These are phyloP conservation scores for Prunus campanulata DNA, from an alignment of 306 rosid species.

Conservation along the genomic window DNA sequence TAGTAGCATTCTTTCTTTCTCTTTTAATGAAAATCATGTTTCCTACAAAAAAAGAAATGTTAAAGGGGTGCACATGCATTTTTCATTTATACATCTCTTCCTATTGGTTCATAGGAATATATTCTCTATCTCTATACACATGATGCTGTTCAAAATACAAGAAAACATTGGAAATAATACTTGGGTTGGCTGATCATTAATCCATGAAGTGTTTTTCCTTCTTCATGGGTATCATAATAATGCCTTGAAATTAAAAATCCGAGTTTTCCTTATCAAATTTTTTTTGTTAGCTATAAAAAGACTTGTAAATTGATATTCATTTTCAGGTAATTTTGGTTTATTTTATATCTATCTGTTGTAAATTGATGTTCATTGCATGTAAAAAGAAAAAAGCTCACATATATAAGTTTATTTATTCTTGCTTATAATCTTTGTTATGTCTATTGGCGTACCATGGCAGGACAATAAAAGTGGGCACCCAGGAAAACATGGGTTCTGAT, in stretches of 20 bases:
- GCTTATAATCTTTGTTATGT: background rate
- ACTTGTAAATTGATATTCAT: background rate
- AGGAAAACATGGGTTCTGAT: constrained; percentile 40
- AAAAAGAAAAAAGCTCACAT: background rate
- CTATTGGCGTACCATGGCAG: constrained; percentile 38
- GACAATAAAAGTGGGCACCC: constrained; percentile 52
- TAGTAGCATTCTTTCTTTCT: background rate
- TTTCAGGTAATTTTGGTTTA: background rate
- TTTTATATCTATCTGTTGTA: background rate
- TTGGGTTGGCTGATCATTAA: background rate
- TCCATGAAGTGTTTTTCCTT: background rate
- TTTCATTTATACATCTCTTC: background rate
- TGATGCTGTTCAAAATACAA: background rate
- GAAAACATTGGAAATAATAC: background rate
- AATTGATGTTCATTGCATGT: background rate
- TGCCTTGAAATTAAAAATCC: background rate
- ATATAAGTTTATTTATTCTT: background rate
- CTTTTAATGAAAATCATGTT: background rate
- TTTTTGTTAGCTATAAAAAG: background rate
- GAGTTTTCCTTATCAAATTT: background rate
- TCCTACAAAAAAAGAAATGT: background rate
- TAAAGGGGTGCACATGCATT: background rate
- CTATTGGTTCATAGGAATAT: background rate
- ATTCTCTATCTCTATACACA: background rate
- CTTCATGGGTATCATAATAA: background rate